Evolutionary conservation across 108 stramenopile genomes (phyloP), one percentile per base, ranked within the genome.

Genomic region (Skeletonema potamos): DNA sequence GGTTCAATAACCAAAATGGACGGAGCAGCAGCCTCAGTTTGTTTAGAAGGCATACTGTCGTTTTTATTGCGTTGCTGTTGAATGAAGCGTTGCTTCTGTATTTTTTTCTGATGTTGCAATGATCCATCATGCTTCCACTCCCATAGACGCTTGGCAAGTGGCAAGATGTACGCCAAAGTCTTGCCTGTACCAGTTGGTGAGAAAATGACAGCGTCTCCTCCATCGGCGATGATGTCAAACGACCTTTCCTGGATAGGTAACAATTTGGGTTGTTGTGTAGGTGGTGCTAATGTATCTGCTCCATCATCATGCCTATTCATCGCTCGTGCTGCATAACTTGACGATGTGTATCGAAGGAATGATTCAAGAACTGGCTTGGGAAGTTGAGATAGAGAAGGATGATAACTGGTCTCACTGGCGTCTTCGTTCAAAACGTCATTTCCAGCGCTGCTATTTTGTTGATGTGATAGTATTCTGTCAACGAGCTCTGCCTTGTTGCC

Each of bases 151-250:
- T 64, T 66, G 33, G 72, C 63, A 33, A 85, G 74, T 17, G 84
- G 81, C 17, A 82, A 32, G 20, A 82, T 62, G 44, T 74, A 85
- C 1, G 65, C 84, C 1, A 85, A 58, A 12, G 84, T 79, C 54
- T 85, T 85, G 20, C 84, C 84, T 1, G 77, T 70, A 13, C 80
- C 84, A 9, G 84, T 85, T 15, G 86, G 86, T 12, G 84, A 67
- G 33, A 79, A 73, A 27, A 86, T 29, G 39, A 86, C 82, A 0
- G 84, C 59, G 51, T 86, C 86, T 33, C 56, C 46, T 44, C 86
- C 86, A 26, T 79, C 43, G 30, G 66, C 43, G 18, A 86, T 81
- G 17, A 54, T 27, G 18, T 67, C 24, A 64, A 70, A 85, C 22
- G 84, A 74, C 46, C 60, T 64, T 66, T 66, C 59, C 63, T 85